A percentile compares a stretch with the other conserved stretches of the same genome.
phyloP scores from a whole-genome alignment of 306 rosid genomes.

The Trifolium fragiferum region DNA sequence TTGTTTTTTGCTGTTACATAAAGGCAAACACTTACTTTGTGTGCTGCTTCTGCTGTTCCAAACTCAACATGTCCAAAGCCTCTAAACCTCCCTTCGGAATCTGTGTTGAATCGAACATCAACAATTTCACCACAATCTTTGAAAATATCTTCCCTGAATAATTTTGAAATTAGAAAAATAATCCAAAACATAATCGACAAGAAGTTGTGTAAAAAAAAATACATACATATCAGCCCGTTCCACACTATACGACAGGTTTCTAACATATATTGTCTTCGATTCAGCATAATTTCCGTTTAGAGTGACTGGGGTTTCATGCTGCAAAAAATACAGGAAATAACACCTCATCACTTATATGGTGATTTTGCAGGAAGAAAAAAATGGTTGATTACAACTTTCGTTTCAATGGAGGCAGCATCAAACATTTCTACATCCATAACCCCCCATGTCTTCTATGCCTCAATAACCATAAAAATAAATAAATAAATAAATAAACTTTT shows the following conservation, averaged over 20 bases:
- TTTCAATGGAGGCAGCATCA: constrained; percentile 48
- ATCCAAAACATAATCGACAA: constrained; percentile 1
- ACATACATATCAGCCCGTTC: constrained; percentile 72
- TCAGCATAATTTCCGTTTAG: constrained; percentile 39
- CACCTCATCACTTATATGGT: neutral
- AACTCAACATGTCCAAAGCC: constrained; percentile 80
- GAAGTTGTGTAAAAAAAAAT: neutral
- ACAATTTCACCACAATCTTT: constrained; percentile 63
- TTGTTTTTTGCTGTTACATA: neutral
- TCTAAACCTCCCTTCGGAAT: constrained; percentile 59
- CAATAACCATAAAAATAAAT: neutral
- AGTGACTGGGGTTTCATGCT: constrained; percentile 62
- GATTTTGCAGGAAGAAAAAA: neutral
- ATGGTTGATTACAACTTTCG: constrained; percentile 44
- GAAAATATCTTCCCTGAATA: constrained; percentile 64
- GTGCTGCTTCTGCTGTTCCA: constrained; percentile 61
- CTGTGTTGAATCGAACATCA: constrained; percentile 55
- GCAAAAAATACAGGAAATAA: constrained; percentile 41
- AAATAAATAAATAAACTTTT: neutral
- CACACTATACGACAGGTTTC: constrained; percentile 57
- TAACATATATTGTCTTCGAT: constrained; percentile 63
- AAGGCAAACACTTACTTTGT: constrained; percentile 47
- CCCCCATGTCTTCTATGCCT: constrained; percentile 40
- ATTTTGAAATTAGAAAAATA: constrained; percentile 17
- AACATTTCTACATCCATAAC: constrained; percentile 54